Base-by-base conservation (phyloP, 1,139 yeast species). In the Yamadazyma triangularis region DNA sequence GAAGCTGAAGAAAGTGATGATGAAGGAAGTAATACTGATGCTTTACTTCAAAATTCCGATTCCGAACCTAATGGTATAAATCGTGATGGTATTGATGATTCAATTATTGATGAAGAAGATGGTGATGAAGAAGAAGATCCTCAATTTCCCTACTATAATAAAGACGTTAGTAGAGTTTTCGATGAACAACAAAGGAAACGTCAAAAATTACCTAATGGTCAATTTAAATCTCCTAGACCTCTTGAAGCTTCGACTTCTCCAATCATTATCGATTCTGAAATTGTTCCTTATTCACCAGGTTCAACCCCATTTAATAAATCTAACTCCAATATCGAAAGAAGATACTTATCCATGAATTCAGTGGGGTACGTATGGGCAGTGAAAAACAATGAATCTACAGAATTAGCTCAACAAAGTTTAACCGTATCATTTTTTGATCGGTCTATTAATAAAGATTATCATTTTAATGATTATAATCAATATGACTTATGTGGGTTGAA, bases 361-460 rank as follows among this genome's bases (percentile, higher is more conserved):
- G 60, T 79, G 24, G 97, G 97, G 0, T 85, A 85, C 50, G 81
- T 80, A 0, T 85, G 95, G 80, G 68, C 85, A 0, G 94, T 86
- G 13, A 71, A 72, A 39, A 24, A 40, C 16, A 37, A 40, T 26
- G 35, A 45, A 9, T 30, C 33, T 13, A 35, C 28, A 10, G 29
- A 41, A 8, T 34, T 34, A 4, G 13, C 30, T 2, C 66, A 81
- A 42, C 76, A 79, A 42, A 78, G 89, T 29, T 68, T 89, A 12
- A 87, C 96, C 0, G 88, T 89, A 2, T 77, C 89, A 10, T 91
- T 91, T 49, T 88, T 87, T 48, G 96, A 91, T 51, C 66, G 84
- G 30, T 77, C 88, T 0, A 53, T 73, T n/a, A 83, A 80, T 51
- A 76, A 80, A 34, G 96, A 87, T 45, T 87, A 86, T 47, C 93